A percentile compares a stretch with the other conserved stretches of the same genome.
phyloP scores from a whole-genome alignment of 495 filamentous ascomycete genomes.

The Hypoxylon fragiforme region DNA sequence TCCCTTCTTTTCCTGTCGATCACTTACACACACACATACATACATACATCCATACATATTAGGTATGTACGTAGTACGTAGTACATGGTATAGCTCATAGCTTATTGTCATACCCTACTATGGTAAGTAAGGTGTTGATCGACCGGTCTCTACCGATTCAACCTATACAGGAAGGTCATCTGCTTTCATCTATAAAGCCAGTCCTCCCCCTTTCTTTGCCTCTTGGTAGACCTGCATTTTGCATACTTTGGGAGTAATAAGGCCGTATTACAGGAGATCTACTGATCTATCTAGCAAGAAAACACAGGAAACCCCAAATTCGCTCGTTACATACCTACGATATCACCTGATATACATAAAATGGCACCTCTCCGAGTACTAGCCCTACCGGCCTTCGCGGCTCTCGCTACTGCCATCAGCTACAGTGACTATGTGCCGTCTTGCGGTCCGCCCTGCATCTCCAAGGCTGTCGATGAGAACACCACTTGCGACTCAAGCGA shows the following conservation, averaged over 20 bases:
- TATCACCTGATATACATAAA: slow-evolving; percentile 9
- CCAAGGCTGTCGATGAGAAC: slow-evolving; percentile 32
- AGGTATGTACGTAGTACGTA: no score
- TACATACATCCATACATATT: no score
- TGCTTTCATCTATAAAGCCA: slow-evolving; percentile 26
- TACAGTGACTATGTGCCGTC: slow-evolving; percentile 42
- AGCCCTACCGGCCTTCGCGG: slow-evolving; percentile 41
- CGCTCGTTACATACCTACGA: slow-evolving; percentile 21
- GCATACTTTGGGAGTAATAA: background rate
- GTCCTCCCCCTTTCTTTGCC: slow-evolving; percentile 1
- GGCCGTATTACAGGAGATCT: background rate
- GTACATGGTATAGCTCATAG: no score
- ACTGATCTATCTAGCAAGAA: background rate
- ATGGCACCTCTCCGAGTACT: slow-evolving; percentile 39
- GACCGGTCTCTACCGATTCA: slow-evolving; percentile 17
- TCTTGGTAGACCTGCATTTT: slow-evolving; percentile 3
- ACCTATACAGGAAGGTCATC: slow-evolving; percentile 18
- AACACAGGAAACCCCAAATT: no score
- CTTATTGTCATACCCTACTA: slow-evolving; percentile 6
- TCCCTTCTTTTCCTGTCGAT: slow-evolving; percentile 26
- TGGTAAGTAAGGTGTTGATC: slow-evolving; percentile 13
- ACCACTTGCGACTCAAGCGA: slow-evolving; percentile 44
- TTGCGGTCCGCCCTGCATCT: slow-evolving; percentile 48
- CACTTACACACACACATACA: no score
- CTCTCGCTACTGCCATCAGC: slow-evolving; percentile 43